A percentile compares a stretch with the other conserved stretches of the same genome.
These are phyloP conservation scores for Neohortaea acidophila DNA, from an alignment of 495 filamentous ascomycete species.

Conservation along the genomic window DNA sequence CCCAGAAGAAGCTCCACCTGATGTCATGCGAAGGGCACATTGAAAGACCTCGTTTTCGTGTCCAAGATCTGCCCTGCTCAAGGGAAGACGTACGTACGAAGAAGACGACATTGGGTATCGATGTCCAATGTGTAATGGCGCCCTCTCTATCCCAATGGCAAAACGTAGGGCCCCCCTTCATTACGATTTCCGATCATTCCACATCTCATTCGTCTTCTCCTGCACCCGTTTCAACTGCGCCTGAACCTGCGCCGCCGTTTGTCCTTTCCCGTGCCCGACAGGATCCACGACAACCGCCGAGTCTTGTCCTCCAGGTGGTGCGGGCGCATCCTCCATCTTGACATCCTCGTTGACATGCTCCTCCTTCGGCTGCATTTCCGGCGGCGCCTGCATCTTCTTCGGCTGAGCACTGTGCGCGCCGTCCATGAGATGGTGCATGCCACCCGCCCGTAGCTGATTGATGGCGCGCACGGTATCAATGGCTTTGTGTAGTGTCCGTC, in stretches of 20 bases:
- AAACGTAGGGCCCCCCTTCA: too few relatives aligned
- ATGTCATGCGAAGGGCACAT: too few relatives aligned
- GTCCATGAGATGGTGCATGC: conserved; percentile 65
- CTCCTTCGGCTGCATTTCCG: conserved; percentile 7
- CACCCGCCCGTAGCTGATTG: conserved; percentile 83
- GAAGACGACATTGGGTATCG: too few relatives aligned
- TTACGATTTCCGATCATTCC: too few relatives aligned
- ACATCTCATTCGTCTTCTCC: conserved; percentile 45
- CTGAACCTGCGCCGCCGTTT: conserved; percentile 48
- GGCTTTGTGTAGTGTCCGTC: conserved; percentile 82
- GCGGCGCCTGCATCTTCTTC: conserved; percentile 29
- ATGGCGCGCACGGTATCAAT: conserved; percentile 98
- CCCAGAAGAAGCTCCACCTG: too few relatives aligned
- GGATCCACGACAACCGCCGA: conserved; percentile 30
- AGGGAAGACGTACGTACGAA: too few relatives aligned
- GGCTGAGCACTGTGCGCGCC: conserved; percentile 52
- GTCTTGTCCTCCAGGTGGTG: background rate
- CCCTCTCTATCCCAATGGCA: too few relatives aligned
- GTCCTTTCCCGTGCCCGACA: conserved; percentile 43
- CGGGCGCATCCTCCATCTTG: conserved; percentile 12
- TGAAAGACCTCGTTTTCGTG: too few relatives aligned
- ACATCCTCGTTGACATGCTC: conserved; percentile 19
- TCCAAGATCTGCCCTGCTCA: too few relatives aligned
- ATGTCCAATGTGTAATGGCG: too few relatives aligned
- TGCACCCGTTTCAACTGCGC: conserved; percentile 46